phyloP scores from a whole-genome alignment of 1,284 basidiomycete genomes.

The Ceratorhiza oryzae-sativae region DNA sequence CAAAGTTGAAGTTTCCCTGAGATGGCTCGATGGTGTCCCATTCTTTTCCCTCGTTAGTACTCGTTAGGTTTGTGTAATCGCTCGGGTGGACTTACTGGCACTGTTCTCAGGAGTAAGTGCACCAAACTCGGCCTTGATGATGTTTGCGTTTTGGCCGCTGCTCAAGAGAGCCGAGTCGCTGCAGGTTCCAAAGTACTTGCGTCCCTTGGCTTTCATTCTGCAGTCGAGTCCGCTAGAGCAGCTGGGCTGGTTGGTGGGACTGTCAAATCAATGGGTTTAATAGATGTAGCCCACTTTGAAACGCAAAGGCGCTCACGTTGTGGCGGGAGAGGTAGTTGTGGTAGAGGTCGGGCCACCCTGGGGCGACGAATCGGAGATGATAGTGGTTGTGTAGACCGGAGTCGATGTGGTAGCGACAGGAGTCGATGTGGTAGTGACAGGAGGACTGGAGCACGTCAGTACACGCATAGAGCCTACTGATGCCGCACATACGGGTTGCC shows the following conservation, averaged over 20 bases:
- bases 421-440: too few relatives aligned
- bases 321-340: not conserved
- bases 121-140: conserved; percentile 37
- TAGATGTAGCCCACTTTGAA: too few relatives aligned
- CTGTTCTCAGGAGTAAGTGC: conserved; percentile 39
- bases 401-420: too few relatives aligned
- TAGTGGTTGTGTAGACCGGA: too few relatives aligned
- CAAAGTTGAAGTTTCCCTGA: conserved; percentile 18
- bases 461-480: too few relatives aligned
- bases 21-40: conserved; percentile 43
- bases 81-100: conserved; percentile 22
- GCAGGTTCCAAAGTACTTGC: conserved; percentile 39
- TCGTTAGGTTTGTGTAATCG: not conserved
- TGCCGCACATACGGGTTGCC: not conserved
- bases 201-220: conserved; percentile 47
- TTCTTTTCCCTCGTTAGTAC: conserved; percentile 4
- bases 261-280: not conserved
- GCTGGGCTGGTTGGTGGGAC: not conserved
- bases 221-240: conserved; percentile 46
- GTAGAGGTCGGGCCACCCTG: too few relatives aligned
- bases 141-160: conserved; percentile 15
- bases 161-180: conserved; percentile 21
- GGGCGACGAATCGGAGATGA: too few relatives aligned
- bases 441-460: too few relatives aligned
- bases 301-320: not conserved